Evolutionary conservation across 2,329 filamentous ascomycete species (phyloP), one percentile per base, ranked within the genome.

Genomic region (Zalaria obscura): DNA sequence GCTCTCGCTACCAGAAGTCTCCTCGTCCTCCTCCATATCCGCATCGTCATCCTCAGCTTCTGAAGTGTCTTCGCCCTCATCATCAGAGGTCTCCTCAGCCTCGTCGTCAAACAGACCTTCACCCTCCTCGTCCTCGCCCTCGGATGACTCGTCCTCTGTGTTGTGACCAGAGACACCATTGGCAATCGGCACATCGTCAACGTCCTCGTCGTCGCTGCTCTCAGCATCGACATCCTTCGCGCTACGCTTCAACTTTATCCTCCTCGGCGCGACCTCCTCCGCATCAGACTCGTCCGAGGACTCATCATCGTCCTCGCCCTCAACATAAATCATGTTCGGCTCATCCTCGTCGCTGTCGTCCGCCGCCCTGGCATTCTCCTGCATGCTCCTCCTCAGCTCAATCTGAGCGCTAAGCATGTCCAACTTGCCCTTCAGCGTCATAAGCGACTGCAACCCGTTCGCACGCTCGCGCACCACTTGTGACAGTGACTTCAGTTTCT

Each of bases 361-460:
- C 2, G 69, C 68, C 33, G 67, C 68, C 11, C 68, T 65, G 37
- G 67, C 66, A 36, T 47, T 46, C 18, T 50, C 52, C 53, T 81
- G 76, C 62, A 87, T 76, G 46, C 73, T 75, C 53, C 76, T 77
- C 39, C 91, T 73, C 52, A 94, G 66, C 52, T 84, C 77, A 60
- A 96, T 80, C 64, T 98, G 91, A 5, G 85, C 80, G 54, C 91
- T 83, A 38, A 96, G 72, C 76, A 98, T 85, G 57, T 96, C 89
- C 28, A 98, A 72, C 63, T 95, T 94, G 25, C 91, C 91, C 67
- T 95, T 95, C 45, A 98, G 72, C 18, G 88, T 76, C 31, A 98
- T 69, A 36, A 98, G 68, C 49, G 83, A 85, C 47, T 83, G 78
- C 25, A 96, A 70, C 10, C 85, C 87, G 48, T 79, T 80, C 29